These are phyloP conservation scores for Gleditsia sinensis DNA, from an alignment of 306 rosid species.

Conservation along the genomic window DNA sequence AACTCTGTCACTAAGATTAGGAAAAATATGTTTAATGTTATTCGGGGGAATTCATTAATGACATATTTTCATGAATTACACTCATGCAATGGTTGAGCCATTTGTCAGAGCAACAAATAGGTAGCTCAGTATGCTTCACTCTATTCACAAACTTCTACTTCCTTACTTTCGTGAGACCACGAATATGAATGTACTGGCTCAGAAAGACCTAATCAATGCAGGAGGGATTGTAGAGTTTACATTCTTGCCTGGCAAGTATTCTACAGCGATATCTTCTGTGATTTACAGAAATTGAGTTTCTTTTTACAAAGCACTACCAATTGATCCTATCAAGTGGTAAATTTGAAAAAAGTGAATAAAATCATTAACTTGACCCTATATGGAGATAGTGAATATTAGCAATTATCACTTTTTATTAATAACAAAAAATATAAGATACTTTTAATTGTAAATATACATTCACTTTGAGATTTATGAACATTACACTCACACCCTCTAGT, in stretches of 20 bases:
- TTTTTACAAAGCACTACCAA: constrained; percentile 40
- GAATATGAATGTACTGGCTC: constrained; percentile 41
- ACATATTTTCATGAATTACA: no score
- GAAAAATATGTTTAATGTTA: no score
- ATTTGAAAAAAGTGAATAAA: no score
- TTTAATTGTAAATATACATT: no score
- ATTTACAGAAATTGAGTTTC: constrained; percentile 45
- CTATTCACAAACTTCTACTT: constrained; percentile 34
- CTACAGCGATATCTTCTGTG: constrained; percentile 38
- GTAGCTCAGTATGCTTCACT: constrained; percentile 44
- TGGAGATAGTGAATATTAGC: no score
- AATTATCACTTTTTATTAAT: no score
- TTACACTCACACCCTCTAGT: no score
- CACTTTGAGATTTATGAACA: no score
- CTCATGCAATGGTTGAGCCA: no score
- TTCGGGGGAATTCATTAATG: no score
- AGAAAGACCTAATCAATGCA: constrained; percentile 33
- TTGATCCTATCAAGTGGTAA: constrained; percentile 46
- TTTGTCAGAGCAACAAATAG: constrained; percentile 50
- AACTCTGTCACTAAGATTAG: not conserved
- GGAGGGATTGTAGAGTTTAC: constrained; percentile 38
- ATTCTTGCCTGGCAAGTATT: constrained; percentile 34
- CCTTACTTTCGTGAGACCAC: constrained; percentile 50
- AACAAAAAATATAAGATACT: no score
- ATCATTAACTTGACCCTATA: no score